A percentile compares a stretch with the other conserved stretches of the same genome.
Conservation (phyloP, 495 filamentous ascomycete genomes). For the Elasticomyces elasticus region DNA sequence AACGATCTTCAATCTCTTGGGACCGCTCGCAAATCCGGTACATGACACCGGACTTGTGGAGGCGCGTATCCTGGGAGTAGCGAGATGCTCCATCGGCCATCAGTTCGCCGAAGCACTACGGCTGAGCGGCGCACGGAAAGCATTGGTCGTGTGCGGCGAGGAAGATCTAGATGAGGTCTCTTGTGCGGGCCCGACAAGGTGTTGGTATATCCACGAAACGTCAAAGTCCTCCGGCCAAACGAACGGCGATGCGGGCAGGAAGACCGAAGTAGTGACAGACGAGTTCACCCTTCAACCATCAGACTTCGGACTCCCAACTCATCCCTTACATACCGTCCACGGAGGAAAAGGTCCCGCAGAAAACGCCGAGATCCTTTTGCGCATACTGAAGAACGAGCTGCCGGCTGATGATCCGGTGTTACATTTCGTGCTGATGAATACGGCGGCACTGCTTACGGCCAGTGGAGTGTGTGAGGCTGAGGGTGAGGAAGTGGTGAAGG, state of each 20-base stretch:
- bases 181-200: constrained; percentile 74
- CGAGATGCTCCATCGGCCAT: constrained; percentile 70
- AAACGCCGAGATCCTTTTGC: constrained; percentile 74
- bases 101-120: constrained; percentile 78
- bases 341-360: constrained; percentile 77
- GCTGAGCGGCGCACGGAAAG: constrained; percentile 68
- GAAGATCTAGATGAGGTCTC: constrained; percentile 94
- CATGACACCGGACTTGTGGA: constrained; percentile 59
- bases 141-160: constrained; percentile 82
- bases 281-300: constrained; percentile 64
- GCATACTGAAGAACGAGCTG: constrained; percentile 63
- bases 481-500: constrained; percentile 61
- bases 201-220: constrained; percentile 74
- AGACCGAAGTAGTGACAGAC: constrained; percentile 48
- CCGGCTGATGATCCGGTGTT: constrained; percentile 69
- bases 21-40: constrained; percentile 81
- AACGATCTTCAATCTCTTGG: constrained; percentile 94
- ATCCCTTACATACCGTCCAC: constrained; percentile 65
- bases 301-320: constrained; percentile 73
- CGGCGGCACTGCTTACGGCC: constrained; percentile 74
- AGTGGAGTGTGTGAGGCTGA: constrained; percentile 80
- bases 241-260: constrained; percentile 26
- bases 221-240: constrained; percentile 16
- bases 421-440: constrained; percentile 89
- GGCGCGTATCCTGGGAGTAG: constrained; percentile 83